A percentile compares a stretch with the other conserved stretches of the same genome.
phyloP scores from a whole-genome alignment of 208 protist species.

The Trypanosoma theileri region DNA sequence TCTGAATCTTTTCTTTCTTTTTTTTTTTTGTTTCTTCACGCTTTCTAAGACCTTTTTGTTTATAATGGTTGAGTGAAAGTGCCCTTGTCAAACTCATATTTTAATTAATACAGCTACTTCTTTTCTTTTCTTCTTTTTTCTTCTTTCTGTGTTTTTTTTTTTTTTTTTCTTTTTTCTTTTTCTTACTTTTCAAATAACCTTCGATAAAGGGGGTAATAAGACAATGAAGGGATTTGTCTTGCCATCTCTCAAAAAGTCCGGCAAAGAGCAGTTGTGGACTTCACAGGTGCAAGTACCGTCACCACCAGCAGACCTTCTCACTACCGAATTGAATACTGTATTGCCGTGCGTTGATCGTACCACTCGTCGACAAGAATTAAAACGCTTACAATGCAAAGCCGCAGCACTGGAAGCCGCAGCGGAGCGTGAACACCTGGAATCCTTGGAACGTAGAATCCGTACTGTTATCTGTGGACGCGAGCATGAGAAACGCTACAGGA shows the following conservation, averaged over 20 bases:
- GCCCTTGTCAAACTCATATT: no score
- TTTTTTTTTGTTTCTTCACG: no score
- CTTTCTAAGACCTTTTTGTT: no score
- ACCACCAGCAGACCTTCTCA: neutral
- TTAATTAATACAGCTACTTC: neutral
- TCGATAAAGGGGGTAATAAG: neutral
- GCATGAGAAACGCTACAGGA: conserved; percentile 28
- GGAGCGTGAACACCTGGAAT: conserved; percentile 12
- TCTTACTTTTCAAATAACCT: neutral
- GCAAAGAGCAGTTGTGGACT: neutral
- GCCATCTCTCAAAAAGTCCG: conserved; percentile 11
- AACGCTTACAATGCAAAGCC: neutral
- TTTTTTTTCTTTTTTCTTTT: neutral
- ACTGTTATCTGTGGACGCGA: conserved; percentile 19
- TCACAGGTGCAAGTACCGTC: conserved; percentile 16
- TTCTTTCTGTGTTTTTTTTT: conserved; percentile 2
- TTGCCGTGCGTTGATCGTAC: conserved; percentile 9
- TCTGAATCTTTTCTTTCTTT: no score
- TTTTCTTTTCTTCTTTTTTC: neutral
- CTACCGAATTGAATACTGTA: neutral
- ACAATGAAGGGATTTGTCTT: conserved; percentile 25
- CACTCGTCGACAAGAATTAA: conserved; percentile 2
- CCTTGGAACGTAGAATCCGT: conserved; percentile 18
- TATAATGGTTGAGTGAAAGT: no score
- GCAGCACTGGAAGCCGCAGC: conserved; percentile 5